Percentiles rank a stretch among this genome's conserved stretches.
These are phyloP conservation scores for Aquilaria sinensis DNA, from an alignment of 345 rosid genomes.

Conservation along the genomic window DNA sequence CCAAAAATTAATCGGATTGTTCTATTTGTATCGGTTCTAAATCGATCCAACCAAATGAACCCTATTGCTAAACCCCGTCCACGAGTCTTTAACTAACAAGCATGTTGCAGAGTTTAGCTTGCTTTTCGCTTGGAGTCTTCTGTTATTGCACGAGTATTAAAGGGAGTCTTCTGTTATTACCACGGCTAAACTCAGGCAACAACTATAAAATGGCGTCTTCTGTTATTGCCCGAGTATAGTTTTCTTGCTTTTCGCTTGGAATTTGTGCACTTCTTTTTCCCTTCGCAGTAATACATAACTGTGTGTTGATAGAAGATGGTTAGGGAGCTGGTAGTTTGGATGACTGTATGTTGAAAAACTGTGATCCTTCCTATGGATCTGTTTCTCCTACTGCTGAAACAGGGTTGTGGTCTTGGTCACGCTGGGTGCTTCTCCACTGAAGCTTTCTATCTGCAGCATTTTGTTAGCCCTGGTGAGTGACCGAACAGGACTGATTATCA, in stretches of 20 bases:
- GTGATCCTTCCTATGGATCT: conserved; percentile 14
- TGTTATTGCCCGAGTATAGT: conserved; percentile 8
- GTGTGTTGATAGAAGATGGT: too few species aligned
- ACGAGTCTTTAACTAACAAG: conserved; percentile 13
- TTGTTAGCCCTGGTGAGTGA: conserved; percentile 30
- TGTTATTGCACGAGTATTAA: too few species aligned
- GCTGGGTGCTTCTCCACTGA: conserved; percentile 12
- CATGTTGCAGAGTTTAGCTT: conserved; percentile 32
- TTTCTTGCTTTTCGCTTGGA: too few species aligned
- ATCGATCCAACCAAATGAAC: too few species aligned
- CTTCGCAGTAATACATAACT: too few species aligned
- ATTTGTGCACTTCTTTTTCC: too few species aligned
- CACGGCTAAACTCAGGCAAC: too few species aligned
- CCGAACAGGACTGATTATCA: background rate
- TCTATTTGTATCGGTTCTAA: too few species aligned
- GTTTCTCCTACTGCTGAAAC: conserved; percentile 18
- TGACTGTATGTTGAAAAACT: conserved; percentile 11
- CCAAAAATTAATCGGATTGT: too few species aligned
- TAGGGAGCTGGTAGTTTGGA: background rate
- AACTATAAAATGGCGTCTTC: conserved; percentile 22
- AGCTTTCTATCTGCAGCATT: conserved; percentile 23
- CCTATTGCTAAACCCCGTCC: too few species aligned
- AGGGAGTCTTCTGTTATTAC: too few species aligned
- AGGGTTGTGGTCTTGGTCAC: conserved; percentile 22
- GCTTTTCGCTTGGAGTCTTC: background rate